Percentiles rank a stretch among this genome's conserved stretches.
phyloP scores from a whole-genome alignment of 257 asterid genomes.

The Scutellaria minor region DNA sequence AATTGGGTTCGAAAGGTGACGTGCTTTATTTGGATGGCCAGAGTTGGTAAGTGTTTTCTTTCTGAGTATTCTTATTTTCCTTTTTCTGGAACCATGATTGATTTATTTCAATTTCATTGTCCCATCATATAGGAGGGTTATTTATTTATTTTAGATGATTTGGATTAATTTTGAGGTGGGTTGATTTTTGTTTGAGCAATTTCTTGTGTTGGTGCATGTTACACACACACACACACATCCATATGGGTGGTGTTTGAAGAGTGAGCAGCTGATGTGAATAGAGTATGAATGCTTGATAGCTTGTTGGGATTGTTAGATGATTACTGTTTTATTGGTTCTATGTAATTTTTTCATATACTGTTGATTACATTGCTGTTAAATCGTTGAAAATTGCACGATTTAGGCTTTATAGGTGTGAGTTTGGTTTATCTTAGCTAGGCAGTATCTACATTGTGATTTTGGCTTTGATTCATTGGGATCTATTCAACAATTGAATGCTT shows the following conservation, averaged over 20 bases:
- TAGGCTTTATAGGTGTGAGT: not conserved
- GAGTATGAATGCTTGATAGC: not conserved
- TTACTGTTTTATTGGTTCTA: too few species aligned
- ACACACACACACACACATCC: too few species aligned
- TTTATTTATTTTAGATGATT: not conserved
- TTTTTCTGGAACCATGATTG: not conserved
- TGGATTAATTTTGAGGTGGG: conserved; percentile 13
- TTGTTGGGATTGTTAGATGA: too few species aligned
- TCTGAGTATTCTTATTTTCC: not conserved
- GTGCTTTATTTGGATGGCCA: conserved; percentile 50
- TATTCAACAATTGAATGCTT: not conserved
- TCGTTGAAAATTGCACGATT: not conserved
- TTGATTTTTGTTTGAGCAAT: not conserved
- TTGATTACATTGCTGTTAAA: not conserved
- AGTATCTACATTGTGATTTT: not conserved
- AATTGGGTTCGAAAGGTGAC: conserved; percentile 52
- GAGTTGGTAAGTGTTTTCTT: conserved; percentile 44
- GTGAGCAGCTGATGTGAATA: too few species aligned
- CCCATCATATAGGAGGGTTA: not conserved
- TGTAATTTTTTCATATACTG: not conserved
- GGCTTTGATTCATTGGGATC: conserved; percentile 1
- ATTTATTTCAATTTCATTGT: not conserved
- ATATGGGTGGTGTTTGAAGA: too few species aligned
- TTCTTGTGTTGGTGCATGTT: conserved; percentile 10
- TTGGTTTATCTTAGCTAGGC: not conserved